Conservation (phyloP, 2,329 filamentous ascomycete genomes). For the Epichloe gansuensis region DNA sequence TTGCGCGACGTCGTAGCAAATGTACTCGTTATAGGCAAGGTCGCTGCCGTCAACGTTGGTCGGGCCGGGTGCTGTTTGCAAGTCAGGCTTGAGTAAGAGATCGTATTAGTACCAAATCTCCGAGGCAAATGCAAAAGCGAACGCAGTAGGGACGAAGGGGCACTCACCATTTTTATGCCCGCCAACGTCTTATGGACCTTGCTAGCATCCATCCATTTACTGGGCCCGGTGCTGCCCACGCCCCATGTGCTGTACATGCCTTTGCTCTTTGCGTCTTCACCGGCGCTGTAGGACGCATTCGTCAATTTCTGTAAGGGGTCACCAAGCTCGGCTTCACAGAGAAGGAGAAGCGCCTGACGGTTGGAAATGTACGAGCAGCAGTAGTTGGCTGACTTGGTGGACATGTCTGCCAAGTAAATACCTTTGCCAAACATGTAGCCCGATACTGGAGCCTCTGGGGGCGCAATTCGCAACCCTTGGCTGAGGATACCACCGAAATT, state of each 20-base stretch:
- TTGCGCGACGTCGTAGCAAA: constrained; percentile 57
- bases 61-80: constrained; percentile 28
- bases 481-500: constrained; percentile 82
- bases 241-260: constrained; percentile 59
- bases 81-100: constrained; percentile 33
- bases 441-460: constrained; percentile 63
- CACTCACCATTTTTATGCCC: constrained; percentile 56
- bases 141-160: neutral
- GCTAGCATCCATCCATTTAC: constrained; percentile 62
- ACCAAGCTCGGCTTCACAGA: constrained; percentile 71
- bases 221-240: constrained; percentile 50
- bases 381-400: constrained; percentile 70
- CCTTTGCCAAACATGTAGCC: constrained; percentile 90
- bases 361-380: constrained; percentile 50
- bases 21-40: constrained; percentile 62
- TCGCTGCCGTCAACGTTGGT: constrained; percentile 33
- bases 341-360: constrained; percentile 60
- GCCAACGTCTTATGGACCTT: constrained; percentile 50
- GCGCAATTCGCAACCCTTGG: constrained; percentile 81
- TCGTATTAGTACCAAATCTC: too few species aligned
- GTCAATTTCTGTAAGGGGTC: constrained; percentile 56
- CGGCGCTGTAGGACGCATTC: constrained; percentile 47
- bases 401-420: constrained; percentile 78
- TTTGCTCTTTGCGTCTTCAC: constrained; percentile 43
- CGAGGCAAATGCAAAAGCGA: neutral